Base-by-base conservation (phyloP, 2,329 filamentous ascomycete genomes). In the Cercospora canescens region DNA sequence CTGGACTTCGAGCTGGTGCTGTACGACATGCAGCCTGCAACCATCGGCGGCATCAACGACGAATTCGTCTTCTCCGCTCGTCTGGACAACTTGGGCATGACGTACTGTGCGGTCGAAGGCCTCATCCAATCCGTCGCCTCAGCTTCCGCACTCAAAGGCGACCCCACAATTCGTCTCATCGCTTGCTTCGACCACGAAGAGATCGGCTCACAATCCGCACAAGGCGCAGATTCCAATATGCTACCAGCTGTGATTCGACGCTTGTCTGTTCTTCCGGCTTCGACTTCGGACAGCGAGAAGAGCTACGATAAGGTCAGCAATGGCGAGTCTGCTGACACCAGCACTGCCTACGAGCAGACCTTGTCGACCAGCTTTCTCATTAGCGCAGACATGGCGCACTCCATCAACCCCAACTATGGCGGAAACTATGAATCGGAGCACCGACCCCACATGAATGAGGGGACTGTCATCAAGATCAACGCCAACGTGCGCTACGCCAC, bases 131-230 rank as follows among this genome's bases (percentile, higher is more conserved):
- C 94, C 0, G 82, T 96, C 28, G 80, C 84, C 21, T 84, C 87
- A 2, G 78, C 86, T 12, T 81, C 84, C 4, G 86, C 90, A 6
- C 86, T 98, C 30, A 88, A 93, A 50, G 81, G 90, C 24, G 94
- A 97, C 75, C 83, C 87, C 3, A 90, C 88, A 18, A 97, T 98
- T 75, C 92, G 95, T 54, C 84, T 99, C n/a, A 90, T 96, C 71
- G 91, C 93, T 37, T 92, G 94, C 80, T 99, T 99, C 79, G 95
- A 99, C 78, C 94, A 99, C 81, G 95, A 99, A 80, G 95, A 99
- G 78, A 95, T 99, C 75, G 95, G 95, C 62, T 96, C 92, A 68
- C 89, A 87, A 65, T 96, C 93, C 2, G 94, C 94, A 5, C 95
- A 99, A 76, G 95, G 95, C 68, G 95, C 95, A 18, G 89, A 96